A percentile compares a stretch with the other conserved stretches of the same genome.
These are phyloP conservation scores for Trichoderma gamsii DNA, from an alignment of 495 filamentous ascomycete species.

Conservation along the genomic window DNA sequence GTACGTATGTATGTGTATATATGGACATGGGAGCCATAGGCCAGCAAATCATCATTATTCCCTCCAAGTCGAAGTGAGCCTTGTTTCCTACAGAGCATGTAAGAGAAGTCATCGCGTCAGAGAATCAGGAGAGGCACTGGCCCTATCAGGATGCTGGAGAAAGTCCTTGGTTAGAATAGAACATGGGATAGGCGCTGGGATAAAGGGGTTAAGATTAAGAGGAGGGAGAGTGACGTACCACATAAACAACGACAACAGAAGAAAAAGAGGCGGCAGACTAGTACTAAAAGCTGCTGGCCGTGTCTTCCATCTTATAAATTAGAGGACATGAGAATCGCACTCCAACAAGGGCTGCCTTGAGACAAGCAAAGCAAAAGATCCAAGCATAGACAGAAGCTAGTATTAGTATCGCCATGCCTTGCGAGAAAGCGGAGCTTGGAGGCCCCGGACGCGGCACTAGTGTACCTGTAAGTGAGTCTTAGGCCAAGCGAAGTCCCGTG, in stretches of 20 bases:
- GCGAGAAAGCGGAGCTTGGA: neutral
- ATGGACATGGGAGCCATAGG: neutral
- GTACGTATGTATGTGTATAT: neutral
- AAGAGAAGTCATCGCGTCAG: no score
- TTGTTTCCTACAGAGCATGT: no score
- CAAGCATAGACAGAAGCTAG: neutral
- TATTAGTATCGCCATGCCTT: slow-evolving; percentile 9
- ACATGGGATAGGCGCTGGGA: neutral
- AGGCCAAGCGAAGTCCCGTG: neutral
- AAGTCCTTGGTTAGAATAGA: no score
- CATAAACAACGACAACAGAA: no score
- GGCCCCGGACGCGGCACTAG: neutral
- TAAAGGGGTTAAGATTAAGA: no score
- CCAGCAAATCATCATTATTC: no score
- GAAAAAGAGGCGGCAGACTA: neutral
- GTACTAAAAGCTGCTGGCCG: neutral
- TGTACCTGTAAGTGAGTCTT: neutral
- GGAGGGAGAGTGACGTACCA: no score
- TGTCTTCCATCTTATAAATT: neutral
- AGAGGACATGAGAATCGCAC: neutral
- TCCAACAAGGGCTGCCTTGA: neutral
- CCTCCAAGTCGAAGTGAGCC: no score
- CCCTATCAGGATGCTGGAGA: no score
- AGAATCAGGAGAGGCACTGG: no score
- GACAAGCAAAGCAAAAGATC: neutral